Evolutionary conservation across 2,329 filamentous ascomycete genomes (phyloP), one percentile per base, ranked within the genome.

Genomic region (Apiospora hydei): DNA sequence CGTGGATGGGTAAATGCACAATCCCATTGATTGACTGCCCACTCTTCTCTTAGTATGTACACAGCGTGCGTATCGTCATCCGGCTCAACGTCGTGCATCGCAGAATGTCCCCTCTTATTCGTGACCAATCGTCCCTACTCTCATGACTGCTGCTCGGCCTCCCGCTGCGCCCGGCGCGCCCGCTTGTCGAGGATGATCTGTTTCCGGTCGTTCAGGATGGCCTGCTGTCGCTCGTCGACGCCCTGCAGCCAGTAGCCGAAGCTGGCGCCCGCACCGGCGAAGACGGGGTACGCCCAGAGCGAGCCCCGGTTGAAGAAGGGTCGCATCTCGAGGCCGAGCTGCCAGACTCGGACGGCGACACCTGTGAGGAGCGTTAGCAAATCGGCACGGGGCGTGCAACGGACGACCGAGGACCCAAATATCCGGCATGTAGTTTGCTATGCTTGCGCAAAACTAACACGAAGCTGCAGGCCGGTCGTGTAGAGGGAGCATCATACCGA

Each of bases 241-340:
- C 94, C 94, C 86, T 95, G 92, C 78, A 99, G 87, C 95, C 96
- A 99, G 88, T 98, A 98, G 77, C 96, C 96, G 85, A 98, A 98
- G 84, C 93, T 94, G 78, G 92, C 95, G 78, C 95, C 95, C 75
- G 94, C 90, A 77, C 89, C 89, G 72, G 92, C 95, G 84, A 96
- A 99, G 78, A 96, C 85, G 71, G 96, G 96, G 86, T 98, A 99
- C 69, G 91, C 94, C 93, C 94, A 97, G 80, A 98, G 90, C 71
- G 93, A 93, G 81, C 92, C 88, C 80, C 88, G 90, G 85, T 93
- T 92, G 89, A 98, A 94, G 84, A 98, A 92, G 70, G 96, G 96
- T 75, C 95, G 94, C 95, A 97, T 98, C 87, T 99, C 95, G 83
- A 99, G 96, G 81, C 96, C 96, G 82, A 99, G 92, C 85, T 98